Base-by-base conservation (phyloP, 306 rosid genomes). In the Crotalaria pallida region DNA sequence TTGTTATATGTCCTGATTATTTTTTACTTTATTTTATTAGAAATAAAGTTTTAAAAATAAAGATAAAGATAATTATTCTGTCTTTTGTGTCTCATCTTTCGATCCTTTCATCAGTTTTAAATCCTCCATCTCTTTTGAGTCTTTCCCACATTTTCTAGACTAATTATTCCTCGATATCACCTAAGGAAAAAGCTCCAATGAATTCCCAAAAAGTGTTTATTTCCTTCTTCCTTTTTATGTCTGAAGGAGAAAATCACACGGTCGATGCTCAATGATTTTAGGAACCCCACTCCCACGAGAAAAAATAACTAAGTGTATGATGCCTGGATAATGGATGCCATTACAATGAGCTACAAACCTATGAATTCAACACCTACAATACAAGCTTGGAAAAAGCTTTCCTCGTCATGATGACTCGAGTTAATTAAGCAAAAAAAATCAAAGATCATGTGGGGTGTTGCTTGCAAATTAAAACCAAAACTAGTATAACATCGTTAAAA, bases 381-480 rank as follows among this genome's bases (percentile, higher is more conserved):
- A 67, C 72, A 74, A 76, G 58, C 60, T 78, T 21, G 86, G 73
- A 81, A 71, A 78, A 72, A 75, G 73, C 40, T 65, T 64, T 64
- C 58, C 51, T 61, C 40, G 58, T 81, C 40, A 85, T 76, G 38
- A 80, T 84, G 67, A 24, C 45, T 48, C 10, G 6, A 60, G 76
- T 77, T 81, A 77, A 75, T 61, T 47, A 47, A 51, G 58, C 58
- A 43, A 62, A 60, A 72, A 62, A 65, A 48, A 2, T 36, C 9
- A 38, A 38, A 38, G 12, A 36, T 36, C 13, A 38, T 51, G 65
- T 47, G 73, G 65, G 69, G 71, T 59, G 72, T 2, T 3, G 82
- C 48, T 53, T 65, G 75, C 50, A 64, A n/a, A n/a, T n/a, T n/a
- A n/a, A 31, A 71, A 76, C 48, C 47, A 58, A 65, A 58, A 79